phyloP scores from a whole-genome alignment of 331 rosid species.

The Acacia pycnantha region DNA sequence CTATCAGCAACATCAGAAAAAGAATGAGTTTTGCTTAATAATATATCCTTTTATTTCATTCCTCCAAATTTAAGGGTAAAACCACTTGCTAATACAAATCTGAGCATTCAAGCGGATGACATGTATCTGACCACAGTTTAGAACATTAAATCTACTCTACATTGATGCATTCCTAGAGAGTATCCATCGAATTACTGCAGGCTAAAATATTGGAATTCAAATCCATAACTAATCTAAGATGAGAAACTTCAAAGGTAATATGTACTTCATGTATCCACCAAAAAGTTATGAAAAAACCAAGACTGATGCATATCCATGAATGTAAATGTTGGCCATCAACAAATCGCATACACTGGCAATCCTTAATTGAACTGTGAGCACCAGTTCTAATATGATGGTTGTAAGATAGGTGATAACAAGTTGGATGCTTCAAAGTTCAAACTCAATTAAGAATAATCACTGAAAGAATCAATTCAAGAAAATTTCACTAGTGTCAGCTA shows the following conservation, averaged over 20 bases:
- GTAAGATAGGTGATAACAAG: neutral
- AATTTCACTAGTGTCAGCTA: neutral
- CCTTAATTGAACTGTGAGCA: constrained; percentile 18
- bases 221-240: neutral
- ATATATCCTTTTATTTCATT: neutral
- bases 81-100: constrained; percentile 15
- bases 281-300: constrained; percentile 15
- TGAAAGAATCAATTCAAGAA: constrained; percentile 11
- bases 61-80: constrained; percentile 4
- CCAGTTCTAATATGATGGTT: neutral
- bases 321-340: neutral
- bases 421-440: neutral
- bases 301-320: neutral
- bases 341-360: constrained; percentile 5
- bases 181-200: constrained; percentile 7
- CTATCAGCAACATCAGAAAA: constrained; percentile 46
- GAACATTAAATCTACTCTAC: neutral
- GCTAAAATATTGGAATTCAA: neutral
- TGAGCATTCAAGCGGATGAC: constrained; percentile 13
- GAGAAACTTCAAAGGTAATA: neutral
- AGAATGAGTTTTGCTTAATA: constrained; percentile 17
- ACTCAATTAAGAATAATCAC: neutral
- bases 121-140: constrained; percentile 2
- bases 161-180: neutral
- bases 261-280: neutral